phyloP scores from a whole-genome alignment of 148 eudicot genomes.

The Persicaria maculosa region DNA sequence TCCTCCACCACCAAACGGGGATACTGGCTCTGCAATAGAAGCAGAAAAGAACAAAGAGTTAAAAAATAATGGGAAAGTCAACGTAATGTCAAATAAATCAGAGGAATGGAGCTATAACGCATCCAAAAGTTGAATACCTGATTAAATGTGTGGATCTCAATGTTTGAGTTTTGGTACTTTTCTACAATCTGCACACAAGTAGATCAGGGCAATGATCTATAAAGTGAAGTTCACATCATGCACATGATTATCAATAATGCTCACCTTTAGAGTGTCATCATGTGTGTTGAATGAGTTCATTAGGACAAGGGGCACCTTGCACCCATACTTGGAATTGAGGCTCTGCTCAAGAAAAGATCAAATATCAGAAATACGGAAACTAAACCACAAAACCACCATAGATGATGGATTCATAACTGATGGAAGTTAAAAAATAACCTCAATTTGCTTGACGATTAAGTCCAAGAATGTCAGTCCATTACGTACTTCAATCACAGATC shows the following conservation, averaged over 20 bases:
- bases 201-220: slow-evolving; percentile 5
- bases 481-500: slow-evolving; percentile 96
- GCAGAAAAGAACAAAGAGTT: slow-evolving; percentile 12
- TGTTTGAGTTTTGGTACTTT: slow-evolving; percentile 59
- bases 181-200: slow-evolving; percentile 64
- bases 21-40: slow-evolving; percentile 64
- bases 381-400: neutral
- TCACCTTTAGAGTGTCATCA: slow-evolving; percentile 89
- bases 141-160: slow-evolving; percentile 90
- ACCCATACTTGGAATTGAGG: slow-evolving; percentile 79
- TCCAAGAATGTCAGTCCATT: slow-evolving; percentile 89
- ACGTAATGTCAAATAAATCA: neutral
- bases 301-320: slow-evolving; percentile 85
- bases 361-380: neutral
- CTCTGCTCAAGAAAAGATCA: slow-evolving; percentile 27
- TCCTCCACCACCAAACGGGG: slow-evolving; percentile 89
- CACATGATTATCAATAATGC: slow-evolving; percentile 5
- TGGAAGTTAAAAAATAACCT: slow-evolving; percentile 38
- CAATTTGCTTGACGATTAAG: slow-evolving; percentile 85
- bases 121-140: slow-evolving; percentile 42
- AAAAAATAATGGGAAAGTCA: neutral
- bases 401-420: too few relatives aligned
- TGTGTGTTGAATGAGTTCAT: slow-evolving; percentile 99
- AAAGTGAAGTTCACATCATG: slow-evolving; percentile 13
- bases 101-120: neutral